Conservation (phyloP, 164 flowering plant genomes). For the grape (Vitis vinifera) region DNA sequence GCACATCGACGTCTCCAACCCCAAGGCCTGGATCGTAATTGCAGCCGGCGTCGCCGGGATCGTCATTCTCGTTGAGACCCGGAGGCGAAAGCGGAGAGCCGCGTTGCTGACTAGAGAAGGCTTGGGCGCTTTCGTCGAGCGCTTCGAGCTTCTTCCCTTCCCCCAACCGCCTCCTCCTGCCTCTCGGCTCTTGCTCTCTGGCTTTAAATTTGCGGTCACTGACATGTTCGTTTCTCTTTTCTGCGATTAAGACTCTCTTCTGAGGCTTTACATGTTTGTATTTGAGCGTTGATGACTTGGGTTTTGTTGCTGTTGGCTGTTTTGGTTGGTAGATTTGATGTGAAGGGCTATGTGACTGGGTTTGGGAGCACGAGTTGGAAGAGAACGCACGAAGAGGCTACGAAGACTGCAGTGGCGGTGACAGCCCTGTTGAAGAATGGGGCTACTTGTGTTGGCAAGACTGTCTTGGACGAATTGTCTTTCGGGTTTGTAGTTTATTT, state of each 20-base stretch:
- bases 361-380: slow-evolving; percentile 88
- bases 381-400: slow-evolving; percentile 71
- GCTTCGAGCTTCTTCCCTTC: slow-evolving; percentile 69
- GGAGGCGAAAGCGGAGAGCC: slow-evolving; percentile 33
- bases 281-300: neutral
- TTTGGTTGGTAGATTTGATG: slow-evolving; percentile 59
- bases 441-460: slow-evolving; percentile 90
- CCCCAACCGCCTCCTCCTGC: slow-evolving; percentile 96
- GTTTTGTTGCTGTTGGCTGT: neutral
- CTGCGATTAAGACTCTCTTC: neutral
- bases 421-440: slow-evolving; percentile 72
- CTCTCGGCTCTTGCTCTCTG: slow-evolving; percentile 58
- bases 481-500: slow-evolving; percentile 56
- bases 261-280: neutral
- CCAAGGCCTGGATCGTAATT: slow-evolving; percentile 75
- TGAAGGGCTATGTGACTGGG: slow-evolving; percentile 80
- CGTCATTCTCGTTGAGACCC: slow-evolving; percentile 53
- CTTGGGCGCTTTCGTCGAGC: slow-evolving; percentile 79
- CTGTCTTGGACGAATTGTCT: slow-evolving; percentile 82
- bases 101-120: slow-evolving; percentile 32
- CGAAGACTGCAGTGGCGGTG: slow-evolving; percentile 66
- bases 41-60: slow-evolving; percentile 76
- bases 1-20: slow-evolving; percentile 32
- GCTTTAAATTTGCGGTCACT: slow-evolving; percentile 73
- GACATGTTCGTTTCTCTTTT: slow-evolving; percentile 54